Evolutionary conservation across 1,284 basidiomycete genomes (phyloP), one percentile per base, ranked within the genome.

Genomic region (Leccinum fuscescens): DNA sequence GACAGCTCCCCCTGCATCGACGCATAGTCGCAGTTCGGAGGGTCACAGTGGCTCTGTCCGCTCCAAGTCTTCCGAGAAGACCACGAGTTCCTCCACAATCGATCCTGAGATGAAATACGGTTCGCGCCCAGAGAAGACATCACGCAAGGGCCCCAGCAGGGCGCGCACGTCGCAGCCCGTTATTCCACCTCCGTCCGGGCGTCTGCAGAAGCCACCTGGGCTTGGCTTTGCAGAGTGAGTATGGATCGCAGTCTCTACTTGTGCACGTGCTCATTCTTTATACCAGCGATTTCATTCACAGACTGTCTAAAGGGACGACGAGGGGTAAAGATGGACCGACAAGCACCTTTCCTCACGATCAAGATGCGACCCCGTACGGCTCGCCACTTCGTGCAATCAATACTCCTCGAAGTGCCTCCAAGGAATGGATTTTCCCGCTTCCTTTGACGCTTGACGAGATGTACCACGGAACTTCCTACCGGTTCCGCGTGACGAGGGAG

Each of bases 391-490:
- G 66, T 48, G 75, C 79, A n/a, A 74, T 80, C 62, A 71, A 74
- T 35, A 62, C 73, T 61, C 74, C 65, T 69, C 66, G 70, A 63
- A 71, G 67, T 58, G 62, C 59, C 50, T 73, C 72, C 55, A 79
- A 77, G 59, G 79, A 83, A 67, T 87, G 85, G 84, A 76, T 80
- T 24, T 88, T 86, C 72, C 88, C 90, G 0, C 83, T 97, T 22
- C 83, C 86, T 14, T 75, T 95, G 63, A 82, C 90, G 0, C 85
- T 97, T 9, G 92, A 96, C 69, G 94, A 97, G 65, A 80, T 97
- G 54, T 94, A 91, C 79, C 82, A 79, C 61, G 94, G 95, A 55
- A 86, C 86, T 37, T 86, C 84, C 35, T 93, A 92, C 75, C 86
- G 84, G 64, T 88, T 96, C 67, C 88, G 90, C 70, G 85, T 97